Base-by-base conservation (phyloP, 2,329 filamentous ascomycete species). In the Fonsecaea erecta region DNA sequence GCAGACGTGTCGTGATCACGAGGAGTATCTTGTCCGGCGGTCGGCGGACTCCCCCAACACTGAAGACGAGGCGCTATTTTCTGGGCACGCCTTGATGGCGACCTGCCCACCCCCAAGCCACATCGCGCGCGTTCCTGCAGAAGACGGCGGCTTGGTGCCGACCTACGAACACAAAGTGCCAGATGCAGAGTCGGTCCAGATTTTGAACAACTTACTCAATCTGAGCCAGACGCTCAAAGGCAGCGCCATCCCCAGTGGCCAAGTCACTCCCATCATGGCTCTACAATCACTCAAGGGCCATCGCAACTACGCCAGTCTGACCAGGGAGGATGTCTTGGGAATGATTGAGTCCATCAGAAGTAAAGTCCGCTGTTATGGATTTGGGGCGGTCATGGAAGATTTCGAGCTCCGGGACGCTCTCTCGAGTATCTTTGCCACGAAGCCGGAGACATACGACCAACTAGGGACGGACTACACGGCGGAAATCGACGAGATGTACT, bases 81-180 rank as follows among this genome's bases (percentile, higher is more conserved):
- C 91, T 70, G 95, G 94, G 46, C 95, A 99, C 77, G 93, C 92
- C 3, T 82, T 98, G 71, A 98, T 98, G 94, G 91, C 92, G 16
- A 91, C 90, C 16, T 96, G 92, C 75, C 93, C 94, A 53, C 92
- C 93, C 4, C 86, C 88, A 59, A 84, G 81, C 64, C 85, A 88
- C 72, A 83, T 88, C 71, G 78, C 81, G 64, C 80, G 80, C 52
- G 81, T 83, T 34, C 84, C 85, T 1, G 69, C 73, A 24, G 62
- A 70, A 35, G 40, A 63, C 3, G 69, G 68, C 11, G 71, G 71
- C 26, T 58, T 73, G 53, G 79, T 83, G 55, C 82, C 86, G 35
- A 77, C 81, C 53, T 88, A 88, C 72, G 83, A 84, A 58, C 87
- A 89, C 74, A 87, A 91, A 75, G 94, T 93, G 56, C 94, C 92